A percentile compares a stretch with the other conserved stretches of the same genome.
These are phyloP conservation scores for Ogataea hybrid DNA, from an alignment of 1,139 yeast genomes.

Conservation along the genomic window DNA sequence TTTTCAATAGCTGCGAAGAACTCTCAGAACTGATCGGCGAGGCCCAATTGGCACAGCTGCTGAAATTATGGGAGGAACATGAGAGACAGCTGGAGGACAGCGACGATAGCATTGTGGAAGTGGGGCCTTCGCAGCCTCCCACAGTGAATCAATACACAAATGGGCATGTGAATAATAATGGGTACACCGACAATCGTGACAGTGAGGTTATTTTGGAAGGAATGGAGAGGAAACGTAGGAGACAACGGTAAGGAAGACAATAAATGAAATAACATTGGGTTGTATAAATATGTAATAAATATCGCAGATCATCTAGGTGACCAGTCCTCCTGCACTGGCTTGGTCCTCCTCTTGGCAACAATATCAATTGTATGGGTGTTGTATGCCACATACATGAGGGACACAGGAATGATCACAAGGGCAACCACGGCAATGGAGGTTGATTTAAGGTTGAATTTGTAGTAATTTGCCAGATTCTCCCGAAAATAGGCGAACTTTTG, in stretches of 20 bases:
- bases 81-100: constrained; percentile 16
- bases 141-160: constrained; percentile 3
- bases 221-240: background rate
- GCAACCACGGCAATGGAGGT: constrained; percentile 31
- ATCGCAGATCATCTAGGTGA: background rate
- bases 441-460: constrained; percentile 34
- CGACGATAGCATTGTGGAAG: constrained; percentile 4
- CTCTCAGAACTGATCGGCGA: constrained; percentile 12
- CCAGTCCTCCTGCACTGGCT: constrained; percentile 23
- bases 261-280: constrained; percentile 5
- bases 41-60: constrained; percentile 10
- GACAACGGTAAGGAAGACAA: background rate
- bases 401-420: constrained; percentile 34
- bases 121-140: background rate
- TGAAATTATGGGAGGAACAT: constrained; percentile 16
- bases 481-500: constrained; percentile 33
- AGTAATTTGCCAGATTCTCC: constrained; percentile 32
- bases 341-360: constrained; percentile 31
- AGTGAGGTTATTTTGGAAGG: background rate
- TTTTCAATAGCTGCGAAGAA: constrained; percentile 13
- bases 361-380: constrained; percentile 29
- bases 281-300: too few relatives aligned
- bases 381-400: constrained; percentile 32
- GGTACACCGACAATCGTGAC: background rate
- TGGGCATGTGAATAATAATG: background rate